These are phyloP conservation scores for Cornus suecica DNA, from an alignment of 148 eudicot species.

Conservation along the genomic window DNA sequence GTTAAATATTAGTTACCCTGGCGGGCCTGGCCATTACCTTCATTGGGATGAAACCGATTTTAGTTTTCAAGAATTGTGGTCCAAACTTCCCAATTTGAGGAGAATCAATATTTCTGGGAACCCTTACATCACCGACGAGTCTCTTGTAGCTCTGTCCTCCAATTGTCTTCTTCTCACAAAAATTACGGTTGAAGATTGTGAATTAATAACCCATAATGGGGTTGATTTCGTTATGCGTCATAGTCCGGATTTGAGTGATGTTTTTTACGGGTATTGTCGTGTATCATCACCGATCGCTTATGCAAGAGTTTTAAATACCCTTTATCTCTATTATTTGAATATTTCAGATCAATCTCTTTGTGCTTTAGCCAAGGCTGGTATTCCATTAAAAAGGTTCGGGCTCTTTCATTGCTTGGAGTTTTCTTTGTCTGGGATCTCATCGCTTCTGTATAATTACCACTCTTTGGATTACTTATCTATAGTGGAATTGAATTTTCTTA, in stretches of 20 bases:
- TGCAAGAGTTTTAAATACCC: slow-evolving; percentile 32
- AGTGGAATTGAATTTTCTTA: slow-evolving; percentile 31
- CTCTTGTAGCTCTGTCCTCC: slow-evolving; percentile 34
- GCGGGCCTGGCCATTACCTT: neutral
- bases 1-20: slow-evolving; percentile 34
- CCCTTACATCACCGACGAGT: slow-evolving; percentile 42
- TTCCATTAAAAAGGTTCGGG: slow-evolving; percentile 50
- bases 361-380: slow-evolving; percentile 35
- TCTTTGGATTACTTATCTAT: slow-evolving; percentile 45
- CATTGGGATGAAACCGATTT: slow-evolving; percentile 36
- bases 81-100: slow-evolving; percentile 31
- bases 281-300: slow-evolving; percentile 14
- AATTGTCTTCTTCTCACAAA: slow-evolving; percentile 49
- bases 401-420: slow-evolving; percentile 36
- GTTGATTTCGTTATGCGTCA: slow-evolving; percentile 29
- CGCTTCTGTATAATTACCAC: slow-evolving; percentile 28
- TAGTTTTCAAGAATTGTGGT: slow-evolving; percentile 48
- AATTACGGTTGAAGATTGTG: slow-evolving; percentile 34
- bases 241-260: slow-evolving; percentile 34
- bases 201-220: slow-evolving; percentile 40
- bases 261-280: slow-evolving; percentile 21
- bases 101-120: slow-evolving; percentile 53
- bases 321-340: slow-evolving; percentile 35
- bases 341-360: slow-evolving; percentile 46
- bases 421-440: slow-evolving; percentile 35